Evolutionary conservation across 2,329 filamentous ascomycete species (phyloP).

Genomic region (Plenodomus lindquistii): DNA sequence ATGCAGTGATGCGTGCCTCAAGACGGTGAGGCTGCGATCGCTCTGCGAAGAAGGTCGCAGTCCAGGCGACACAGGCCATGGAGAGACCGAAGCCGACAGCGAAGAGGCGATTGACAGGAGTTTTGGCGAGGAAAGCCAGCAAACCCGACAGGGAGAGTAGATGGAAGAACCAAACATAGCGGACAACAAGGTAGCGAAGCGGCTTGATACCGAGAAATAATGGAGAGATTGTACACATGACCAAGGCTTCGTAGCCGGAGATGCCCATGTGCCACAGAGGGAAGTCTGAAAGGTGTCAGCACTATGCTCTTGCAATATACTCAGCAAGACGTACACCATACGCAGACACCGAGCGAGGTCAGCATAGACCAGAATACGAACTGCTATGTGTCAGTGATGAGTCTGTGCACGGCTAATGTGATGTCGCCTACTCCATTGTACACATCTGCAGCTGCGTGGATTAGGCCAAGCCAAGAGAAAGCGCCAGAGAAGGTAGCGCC

Average conservation of each 20-base stretch:
- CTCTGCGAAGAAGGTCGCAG: slow-evolving; percentile 78
- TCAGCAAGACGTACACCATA: slow-evolving; percentile 77
- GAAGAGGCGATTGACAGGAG: slow-evolving; percentile 76
- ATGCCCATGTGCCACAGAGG: slow-evolving; percentile 99
- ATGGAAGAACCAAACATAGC: slow-evolving; percentile 72
- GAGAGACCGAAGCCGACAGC: slow-evolving; percentile 78
- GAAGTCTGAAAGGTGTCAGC: slow-evolving; percentile 65
- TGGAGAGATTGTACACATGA: slow-evolving; percentile 83
- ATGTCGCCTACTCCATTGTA: slow-evolving; percentile 77
- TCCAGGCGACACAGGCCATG: slow-evolving; percentile 82
- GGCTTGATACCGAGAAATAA: slow-evolving; percentile 73
- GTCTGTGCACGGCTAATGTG: neutral
- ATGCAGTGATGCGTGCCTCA: slow-evolving; percentile 80
- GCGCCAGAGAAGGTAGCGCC: slow-evolving; percentile 69
- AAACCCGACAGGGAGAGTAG: slow-evolving; percentile 78
- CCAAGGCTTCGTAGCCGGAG: slow-evolving; percentile 88
- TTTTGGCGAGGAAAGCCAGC: slow-evolving; percentile 73
- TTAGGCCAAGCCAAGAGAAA: slow-evolving; percentile 73
- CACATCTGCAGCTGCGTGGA: slow-evolving; percentile 84
- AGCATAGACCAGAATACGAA: slow-evolving; percentile 96
- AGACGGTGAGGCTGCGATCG: slow-evolving; percentile 73
- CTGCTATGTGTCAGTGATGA: slow-evolving; percentile 48
- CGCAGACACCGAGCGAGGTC: slow-evolving; percentile 82
- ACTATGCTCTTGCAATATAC: neutral
- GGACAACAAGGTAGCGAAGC: slow-evolving; percentile 68